Percentiles rank a stretch among this genome's conserved stretches.
Conservation (phyloP, 352 stramenopile species). For the Plasmopara viticola region DNA sequence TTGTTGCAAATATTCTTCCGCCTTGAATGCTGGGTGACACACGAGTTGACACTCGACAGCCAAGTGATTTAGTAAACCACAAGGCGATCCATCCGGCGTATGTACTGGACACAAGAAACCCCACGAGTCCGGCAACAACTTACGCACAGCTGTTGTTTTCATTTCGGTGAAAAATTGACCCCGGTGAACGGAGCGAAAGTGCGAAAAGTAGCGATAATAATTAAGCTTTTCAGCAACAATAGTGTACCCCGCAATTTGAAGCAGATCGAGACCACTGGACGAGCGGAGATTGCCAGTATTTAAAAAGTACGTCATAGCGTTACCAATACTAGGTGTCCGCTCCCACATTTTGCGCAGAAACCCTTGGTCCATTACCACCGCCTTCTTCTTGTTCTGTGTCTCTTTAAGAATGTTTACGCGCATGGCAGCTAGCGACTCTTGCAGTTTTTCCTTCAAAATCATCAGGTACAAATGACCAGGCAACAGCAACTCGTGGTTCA, state of each 20-base stretch:
- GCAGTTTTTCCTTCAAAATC: slow-evolving; percentile 99
- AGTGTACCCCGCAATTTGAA: slow-evolving; percentile 96
- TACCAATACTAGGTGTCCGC: slow-evolving; percentile 82
- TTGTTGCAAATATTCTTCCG: slow-evolving; percentile 64
- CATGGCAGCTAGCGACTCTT: slow-evolving; percentile 85
- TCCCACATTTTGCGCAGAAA: slow-evolving; percentile 94
- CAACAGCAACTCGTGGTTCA: slow-evolving; percentile 96
- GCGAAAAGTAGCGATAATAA: slow-evolving; percentile 97
- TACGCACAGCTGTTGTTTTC: slow-evolving; percentile 98
- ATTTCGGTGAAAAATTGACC: slow-evolving; percentile 99
- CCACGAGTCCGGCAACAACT: slow-evolving; percentile 98
- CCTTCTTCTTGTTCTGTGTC: slow-evolving; percentile 41
- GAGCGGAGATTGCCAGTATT: slow-evolving; percentile 98
- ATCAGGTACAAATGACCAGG: slow-evolving; percentile 94
- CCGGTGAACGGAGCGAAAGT: slow-evolving; percentile 98
- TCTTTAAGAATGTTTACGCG: slow-evolving; percentile 82
- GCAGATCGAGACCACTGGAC: slow-evolving; percentile 95
- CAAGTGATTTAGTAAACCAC: slow-evolving; percentile 98
- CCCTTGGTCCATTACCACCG: slow-evolving; percentile 69
- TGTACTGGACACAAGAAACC: slow-evolving; percentile 99
- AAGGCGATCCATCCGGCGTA: slow-evolving; percentile 98
- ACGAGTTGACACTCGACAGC: slow-evolving; percentile 89
- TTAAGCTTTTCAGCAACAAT: slow-evolving; percentile 99
- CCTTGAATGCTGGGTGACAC: slow-evolving; percentile 63
- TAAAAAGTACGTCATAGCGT: slow-evolving; percentile 98